These are phyloP conservation scores for Coelastrella sp. DNA, from an alignment of 139 green algal genomes.

Conservation along the genomic window DNA sequence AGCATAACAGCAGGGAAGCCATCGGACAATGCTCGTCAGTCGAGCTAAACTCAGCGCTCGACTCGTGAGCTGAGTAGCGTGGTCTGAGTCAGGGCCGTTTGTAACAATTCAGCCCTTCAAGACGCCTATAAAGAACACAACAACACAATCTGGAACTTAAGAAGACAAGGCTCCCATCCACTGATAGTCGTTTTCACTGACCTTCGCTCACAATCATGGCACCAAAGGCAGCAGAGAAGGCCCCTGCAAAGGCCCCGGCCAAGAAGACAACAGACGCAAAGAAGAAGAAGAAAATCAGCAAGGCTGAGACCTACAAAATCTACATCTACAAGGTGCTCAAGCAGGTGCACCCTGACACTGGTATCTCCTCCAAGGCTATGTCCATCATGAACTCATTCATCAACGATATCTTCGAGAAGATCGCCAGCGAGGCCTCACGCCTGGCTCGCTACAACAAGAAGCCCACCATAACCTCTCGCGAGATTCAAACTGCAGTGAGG, in stretches of 20 bases:
- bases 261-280: conserved; percentile 56
- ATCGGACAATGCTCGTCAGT: not conserved
- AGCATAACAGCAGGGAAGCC: not conserved
- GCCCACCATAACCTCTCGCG: conserved; percentile 89
- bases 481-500: conserved; percentile 93
- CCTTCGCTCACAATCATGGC: conserved; percentile 48
- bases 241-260: conserved; percentile 56
- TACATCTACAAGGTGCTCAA: conserved; percentile 99
- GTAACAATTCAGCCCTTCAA: not conserved
- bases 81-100: not conserved
- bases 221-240: conserved; percentile 63
- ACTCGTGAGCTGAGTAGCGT: not conserved
- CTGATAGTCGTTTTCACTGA: not conserved
- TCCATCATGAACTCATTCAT: conserved; percentile 97
- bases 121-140: not conserved
- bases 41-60: conserved; percentile 1
- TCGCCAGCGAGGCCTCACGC: conserved; percentile 80
- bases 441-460: conserved; percentile 91
- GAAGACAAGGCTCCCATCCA: not conserved
- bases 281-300: conserved; percentile 65
- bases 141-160: not conserved
- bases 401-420: conserved; percentile 92
- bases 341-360: conserved; percentile 97
- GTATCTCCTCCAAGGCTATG: conserved; percentile 95
- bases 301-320: conserved; percentile 97